phyloP scores from a whole-genome alignment of 108 stramenopile genomes.

The Skeletonema tropicum region DNA sequence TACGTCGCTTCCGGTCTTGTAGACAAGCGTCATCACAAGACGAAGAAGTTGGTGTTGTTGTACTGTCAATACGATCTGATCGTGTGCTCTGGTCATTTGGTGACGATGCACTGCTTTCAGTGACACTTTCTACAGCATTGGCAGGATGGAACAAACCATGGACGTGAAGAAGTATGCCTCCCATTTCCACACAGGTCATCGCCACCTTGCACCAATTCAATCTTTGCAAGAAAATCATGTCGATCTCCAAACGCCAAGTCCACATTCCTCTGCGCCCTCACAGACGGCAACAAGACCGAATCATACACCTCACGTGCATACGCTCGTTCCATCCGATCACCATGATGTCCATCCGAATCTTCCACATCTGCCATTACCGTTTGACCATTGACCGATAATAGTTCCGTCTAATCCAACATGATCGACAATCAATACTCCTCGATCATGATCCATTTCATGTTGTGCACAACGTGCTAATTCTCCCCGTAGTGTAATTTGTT shows the following conservation, averaged over 20 bases:
- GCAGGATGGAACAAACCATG: slow-evolving; percentile 21
- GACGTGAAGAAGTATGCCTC: no score
- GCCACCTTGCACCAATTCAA: not conserved
- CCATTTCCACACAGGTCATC: not conserved
- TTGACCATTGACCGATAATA: slow-evolving; percentile 71
- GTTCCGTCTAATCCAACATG: slow-evolving; percentile 72
- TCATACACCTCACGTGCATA: slow-evolving; percentile 38
- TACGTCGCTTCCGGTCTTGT: slow-evolving; percentile 25
- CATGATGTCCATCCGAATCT: slow-evolving; percentile 52
- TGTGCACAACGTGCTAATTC: slow-evolving; percentile 74
- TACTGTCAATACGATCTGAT: not conserved
- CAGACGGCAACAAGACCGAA: slow-evolving; percentile 20
- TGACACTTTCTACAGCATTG: slow-evolving; percentile 11
- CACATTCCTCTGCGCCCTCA: not conserved
- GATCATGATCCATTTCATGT: slow-evolving; percentile 90
- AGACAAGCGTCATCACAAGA: slow-evolving; percentile 42
- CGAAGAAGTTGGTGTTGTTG: not conserved
- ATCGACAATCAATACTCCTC: slow-evolving; percentile 81
- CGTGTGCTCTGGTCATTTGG: not conserved
- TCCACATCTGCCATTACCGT: slow-evolving; percentile 67
- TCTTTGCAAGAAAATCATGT: slow-evolving; percentile 4
- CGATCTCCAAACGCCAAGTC: slow-evolving; percentile 1
- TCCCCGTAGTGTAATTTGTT: slow-evolving; percentile 40
- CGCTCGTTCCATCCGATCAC: slow-evolving; percentile 33
- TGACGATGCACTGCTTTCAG: not conserved